Conservation (phyloP, 2,329 filamentous ascomycete species). For the Trichoderma simmonsii region DNA sequence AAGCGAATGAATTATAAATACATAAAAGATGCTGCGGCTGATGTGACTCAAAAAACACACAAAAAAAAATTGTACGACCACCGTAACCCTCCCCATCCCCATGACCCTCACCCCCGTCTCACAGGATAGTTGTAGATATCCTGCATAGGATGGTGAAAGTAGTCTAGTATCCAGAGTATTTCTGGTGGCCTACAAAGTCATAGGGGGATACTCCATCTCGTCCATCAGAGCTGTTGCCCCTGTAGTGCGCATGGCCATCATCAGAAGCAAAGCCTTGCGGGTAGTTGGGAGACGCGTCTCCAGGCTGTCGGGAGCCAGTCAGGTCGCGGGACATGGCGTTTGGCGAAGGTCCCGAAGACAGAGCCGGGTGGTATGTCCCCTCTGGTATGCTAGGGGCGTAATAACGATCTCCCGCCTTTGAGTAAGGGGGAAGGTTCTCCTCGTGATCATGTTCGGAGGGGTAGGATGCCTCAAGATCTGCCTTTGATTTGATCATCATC, state of each 20-base stretch:
- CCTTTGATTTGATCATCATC: slow-evolving; percentile 61
- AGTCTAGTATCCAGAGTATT: slow-evolving; percentile 1
- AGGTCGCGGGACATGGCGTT: slow-evolving; percentile 4
- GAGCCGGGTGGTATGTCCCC: not conserved
- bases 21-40: slow-evolving; percentile 13
- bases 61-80: not conserved
- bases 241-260: slow-evolving; percentile 22
- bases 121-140: not conserved
- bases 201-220: not conserved
- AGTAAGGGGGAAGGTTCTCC: slow-evolving; percentile 32
- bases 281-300: slow-evolving; percentile 38
- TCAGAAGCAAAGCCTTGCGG: slow-evolving; percentile 39
- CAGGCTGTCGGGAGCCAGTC: not conserved
- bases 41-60: not conserved
- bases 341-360: not conserved
- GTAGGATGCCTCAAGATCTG: slow-evolving; percentile 39
- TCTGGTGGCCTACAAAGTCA: slow-evolving; percentile 1
- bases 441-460: slow-evolving; percentile 38
- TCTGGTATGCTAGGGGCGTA: slow-evolving; percentile 24
- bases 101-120: not conserved
- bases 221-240: not conserved
- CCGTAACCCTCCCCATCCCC: not conserved
- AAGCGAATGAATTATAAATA: slow-evolving; percentile 15
- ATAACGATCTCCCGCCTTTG: slow-evolving; percentile 35
- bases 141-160: not conserved